These are phyloP conservation scores for Leccinum huronense DNA, from an alignment of 1,284 basidiomycete species.

Conservation along the genomic window DNA sequence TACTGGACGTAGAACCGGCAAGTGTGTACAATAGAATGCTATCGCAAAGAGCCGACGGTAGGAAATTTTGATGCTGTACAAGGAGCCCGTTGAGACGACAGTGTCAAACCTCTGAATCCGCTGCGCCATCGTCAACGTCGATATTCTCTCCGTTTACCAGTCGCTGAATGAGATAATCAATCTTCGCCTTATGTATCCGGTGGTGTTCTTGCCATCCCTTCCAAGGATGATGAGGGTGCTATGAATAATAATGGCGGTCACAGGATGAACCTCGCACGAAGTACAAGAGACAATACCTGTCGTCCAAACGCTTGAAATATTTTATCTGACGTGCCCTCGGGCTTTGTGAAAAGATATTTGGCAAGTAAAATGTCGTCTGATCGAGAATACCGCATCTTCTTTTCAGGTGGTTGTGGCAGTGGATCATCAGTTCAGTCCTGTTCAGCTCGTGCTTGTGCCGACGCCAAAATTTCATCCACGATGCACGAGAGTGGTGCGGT, in stretches of 20 bases:
- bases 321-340: constrained; percentile 75
- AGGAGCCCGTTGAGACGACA: background rate
- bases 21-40: constrained; percentile 18
- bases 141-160: constrained; percentile 59
- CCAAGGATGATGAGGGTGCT: constrained; percentile 85
- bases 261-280: background rate
- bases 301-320: constrained; percentile 75
- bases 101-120: constrained; percentile 31
- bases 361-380: constrained; percentile 75
- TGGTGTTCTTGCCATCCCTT: constrained; percentile 89
- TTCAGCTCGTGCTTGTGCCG: constrained; percentile 79
- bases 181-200: constrained; percentile 78
- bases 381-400: constrained; percentile 79
- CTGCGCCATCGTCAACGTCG: constrained; percentile 33
- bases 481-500: constrained; percentile 81
- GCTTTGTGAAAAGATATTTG: constrained; percentile 63
- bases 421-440: constrained; percentile 61
- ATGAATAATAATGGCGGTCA: constrained; percentile 6
- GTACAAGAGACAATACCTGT: constrained; percentile 42
- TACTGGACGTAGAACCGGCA: constrained; percentile 50
- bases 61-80: constrained; percentile 16
- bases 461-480: constrained; percentile 88
- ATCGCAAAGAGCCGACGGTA: constrained; percentile 1
- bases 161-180: constrained; percentile 69
- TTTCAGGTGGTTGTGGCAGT: constrained; percentile 70